A percentile compares a stretch with the other conserved stretches of the same genome.
phyloP scores from a whole-genome alignment of 306 rosid genomes.

The peach (Prunus persica) region DNA sequence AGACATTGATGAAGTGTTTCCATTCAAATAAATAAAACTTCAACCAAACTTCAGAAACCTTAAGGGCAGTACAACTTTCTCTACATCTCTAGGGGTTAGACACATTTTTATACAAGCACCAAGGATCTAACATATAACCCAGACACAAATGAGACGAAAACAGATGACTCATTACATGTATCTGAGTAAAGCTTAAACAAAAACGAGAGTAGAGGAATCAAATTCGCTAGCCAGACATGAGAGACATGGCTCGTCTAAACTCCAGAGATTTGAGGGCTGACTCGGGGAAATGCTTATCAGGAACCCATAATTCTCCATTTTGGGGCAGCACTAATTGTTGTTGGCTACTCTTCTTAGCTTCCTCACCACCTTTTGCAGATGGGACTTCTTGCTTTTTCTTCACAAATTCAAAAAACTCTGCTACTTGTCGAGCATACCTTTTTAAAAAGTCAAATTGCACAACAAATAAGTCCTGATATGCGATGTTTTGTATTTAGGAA shows the following conservation, averaged over 20 bases:
- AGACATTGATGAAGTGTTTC: conserved; percentile 4
- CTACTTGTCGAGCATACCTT: conserved; percentile 97
- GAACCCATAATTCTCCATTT: conserved; percentile 69
- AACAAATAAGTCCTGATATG: neutral
- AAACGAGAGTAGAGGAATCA: neutral
- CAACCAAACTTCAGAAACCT: conserved; percentile 8
- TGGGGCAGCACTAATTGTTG: conserved; percentile 56
- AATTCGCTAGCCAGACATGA: conserved; percentile 46
- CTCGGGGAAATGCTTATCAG: conserved; percentile 60
- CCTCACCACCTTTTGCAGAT: conserved; percentile 41
- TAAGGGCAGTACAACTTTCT: conserved; percentile 27
- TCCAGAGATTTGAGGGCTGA: conserved; percentile 60
- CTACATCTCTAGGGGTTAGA: conserved; percentile 42
- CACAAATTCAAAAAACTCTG: conserved; percentile 86
- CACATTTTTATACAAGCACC: conserved; percentile 42
- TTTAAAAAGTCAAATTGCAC: conserved; percentile 25
- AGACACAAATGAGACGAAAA: conserved; percentile 5
- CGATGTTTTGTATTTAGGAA: neutral
- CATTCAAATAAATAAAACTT: conserved; percentile 15
- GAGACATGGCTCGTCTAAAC: conserved; percentile 65
- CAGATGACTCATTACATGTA: neutral
- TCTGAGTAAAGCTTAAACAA: neutral
- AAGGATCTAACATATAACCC: conserved; percentile 26
- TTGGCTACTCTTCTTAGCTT: conserved; percentile 37
- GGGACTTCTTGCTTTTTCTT: conserved; percentile 67